Percentiles rank a stretch among this genome's conserved stretches.
phyloP scores from a whole-genome alignment of 768 basidiomycete genomes.

The Sporobolomyces phaffii region DNA sequence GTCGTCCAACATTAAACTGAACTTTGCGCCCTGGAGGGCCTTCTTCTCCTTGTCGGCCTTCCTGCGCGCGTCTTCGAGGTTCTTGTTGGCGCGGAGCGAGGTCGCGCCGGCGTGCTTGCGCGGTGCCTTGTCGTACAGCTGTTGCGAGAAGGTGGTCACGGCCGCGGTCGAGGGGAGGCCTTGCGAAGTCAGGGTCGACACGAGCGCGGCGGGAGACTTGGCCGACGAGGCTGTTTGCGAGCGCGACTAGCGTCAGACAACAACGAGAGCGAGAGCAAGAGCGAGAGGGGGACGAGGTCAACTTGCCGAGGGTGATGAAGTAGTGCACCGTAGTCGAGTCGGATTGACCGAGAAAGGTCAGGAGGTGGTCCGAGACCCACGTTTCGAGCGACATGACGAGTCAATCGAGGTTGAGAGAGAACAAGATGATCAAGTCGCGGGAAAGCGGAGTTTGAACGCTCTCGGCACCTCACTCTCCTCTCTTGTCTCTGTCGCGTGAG shows the following conservation, averaged over 20 bases:
- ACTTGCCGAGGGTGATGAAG: constrained; percentile 36
- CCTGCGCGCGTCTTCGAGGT: constrained; percentile 52
- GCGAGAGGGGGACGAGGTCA: background rate
- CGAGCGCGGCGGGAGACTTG: constrained; percentile 72
- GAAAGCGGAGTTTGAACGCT: no score
- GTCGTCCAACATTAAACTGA: constrained; percentile 77
- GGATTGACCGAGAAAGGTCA: constrained; percentile 35
- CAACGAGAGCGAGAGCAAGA: background rate
- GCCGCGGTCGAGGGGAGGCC: constrained; percentile 77
- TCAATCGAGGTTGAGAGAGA: background rate
- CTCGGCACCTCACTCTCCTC: no score
- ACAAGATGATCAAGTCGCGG: no score
- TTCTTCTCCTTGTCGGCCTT: constrained; percentile 72
- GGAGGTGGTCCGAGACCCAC: constrained; percentile 38
- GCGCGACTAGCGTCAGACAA: no score
- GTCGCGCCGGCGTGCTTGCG: constrained; percentile 53
- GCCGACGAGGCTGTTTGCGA: constrained; percentile 74
- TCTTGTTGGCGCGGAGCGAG: constrained; percentile 43
- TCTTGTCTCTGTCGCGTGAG: no score
- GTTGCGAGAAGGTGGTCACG: constrained; percentile 69
- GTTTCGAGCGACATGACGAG: constrained; percentile 28
- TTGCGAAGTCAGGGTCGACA: constrained; percentile 63
- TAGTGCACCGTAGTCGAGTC: constrained; percentile 39
- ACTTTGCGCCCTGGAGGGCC: constrained; percentile 63
- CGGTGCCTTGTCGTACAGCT: constrained; percentile 71